Evolutionary conservation across 2,329 filamentous ascomycete species (phyloP).

Genomic region (Diaporthe sp.): DNA sequence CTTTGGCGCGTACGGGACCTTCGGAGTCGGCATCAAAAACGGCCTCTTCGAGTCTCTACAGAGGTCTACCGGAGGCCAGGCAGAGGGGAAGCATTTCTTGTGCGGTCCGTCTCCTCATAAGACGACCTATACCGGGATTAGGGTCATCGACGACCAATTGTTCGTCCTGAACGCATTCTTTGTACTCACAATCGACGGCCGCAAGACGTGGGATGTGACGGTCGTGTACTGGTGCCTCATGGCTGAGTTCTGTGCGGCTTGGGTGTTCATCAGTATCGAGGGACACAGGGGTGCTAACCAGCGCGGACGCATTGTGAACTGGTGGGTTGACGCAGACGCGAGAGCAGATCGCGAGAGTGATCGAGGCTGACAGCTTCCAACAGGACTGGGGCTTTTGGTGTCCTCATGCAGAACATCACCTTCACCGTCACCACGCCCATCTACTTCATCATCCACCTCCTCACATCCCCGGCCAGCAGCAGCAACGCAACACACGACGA

Average conservation of each 20-base stretch:
- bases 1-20: constrained; percentile 39
- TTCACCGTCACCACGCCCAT: constrained; percentile 43
- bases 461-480: constrained; percentile 41
- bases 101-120: constrained; percentile 38
- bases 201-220: constrained; percentile 38
- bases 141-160: constrained; percentile 35
- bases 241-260: constrained; percentile 41
- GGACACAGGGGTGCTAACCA: constrained; percentile 42
- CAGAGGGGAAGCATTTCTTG: constrained; percentile 24
- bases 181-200: constrained; percentile 38
- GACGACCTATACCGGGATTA: constrained; percentile 40
- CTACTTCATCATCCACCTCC: constrained; percentile 43
- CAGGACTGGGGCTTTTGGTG: constrained; percentile 43
- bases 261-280: constrained; percentile 43
- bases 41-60: constrained; percentile 31
- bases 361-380: not conserved
- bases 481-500: not conserved
- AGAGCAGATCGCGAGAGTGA: not conserved
- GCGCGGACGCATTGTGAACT: constrained; percentile 41
- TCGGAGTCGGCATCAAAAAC: constrained; percentile 19
- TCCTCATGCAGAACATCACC: constrained; percentile 43
- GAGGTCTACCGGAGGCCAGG: constrained; percentile 1
- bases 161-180: constrained; percentile 40
- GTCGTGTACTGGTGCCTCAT: constrained; percentile 42
- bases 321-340: constrained; percentile 34